phyloP scores from a whole-genome alignment of 768 basidiomycete species.

The Ephemerocybe angulata region DNA sequence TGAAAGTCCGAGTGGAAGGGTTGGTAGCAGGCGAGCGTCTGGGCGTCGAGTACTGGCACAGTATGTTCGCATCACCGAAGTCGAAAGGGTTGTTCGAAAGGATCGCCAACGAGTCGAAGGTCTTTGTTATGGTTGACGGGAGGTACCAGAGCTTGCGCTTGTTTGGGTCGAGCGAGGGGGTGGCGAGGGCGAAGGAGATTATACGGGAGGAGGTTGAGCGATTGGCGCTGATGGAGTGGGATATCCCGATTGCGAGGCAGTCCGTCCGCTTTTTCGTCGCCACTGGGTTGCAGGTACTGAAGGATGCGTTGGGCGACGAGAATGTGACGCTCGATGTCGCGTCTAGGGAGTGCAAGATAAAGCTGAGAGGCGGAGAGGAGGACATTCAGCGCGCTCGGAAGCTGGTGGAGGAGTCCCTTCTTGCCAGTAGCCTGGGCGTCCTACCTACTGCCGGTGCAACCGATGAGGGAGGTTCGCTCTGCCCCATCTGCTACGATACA shows the following conservation, averaged over 20 bases:
- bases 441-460: neutral
- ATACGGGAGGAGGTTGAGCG: slow-evolving; percentile 47
- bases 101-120: slow-evolving; percentile 32
- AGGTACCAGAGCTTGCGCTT: slow-evolving; percentile 42
- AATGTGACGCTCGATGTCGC: slow-evolving; percentile 46
- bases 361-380: slow-evolving; percentile 54
- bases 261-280: slow-evolving; percentile 50
- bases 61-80: slow-evolving; percentile 34
- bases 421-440: neutral
- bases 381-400: slow-evolving; percentile 45
- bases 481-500: slow-evolving; percentile 70
- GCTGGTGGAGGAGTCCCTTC: slow-evolving; percentile 33
- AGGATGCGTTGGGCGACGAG: slow-evolving; percentile 52
- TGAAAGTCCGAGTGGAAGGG: slow-evolving; percentile 60
- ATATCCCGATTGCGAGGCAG: slow-evolving; percentile 32
- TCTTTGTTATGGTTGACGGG: slow-evolving; percentile 44
- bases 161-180: slow-evolving; percentile 38
- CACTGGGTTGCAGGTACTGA: slow-evolving; percentile 47
- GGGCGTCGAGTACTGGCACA: slow-evolving; percentile 46
- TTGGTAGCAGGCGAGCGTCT: slow-evolving; percentile 49
- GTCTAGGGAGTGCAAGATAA: slow-evolving; percentile 36
- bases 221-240: slow-evolving; percentile 41
- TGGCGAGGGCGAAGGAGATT: slow-evolving; percentile 40
- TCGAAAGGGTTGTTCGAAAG: slow-evolving; percentile 18
- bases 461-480: slow-evolving; percentile 25